These are phyloP conservation scores for Erysiphe pisi DNA, from an alignment of 2,329 filamentous ascomycete genomes.

Conservation along the genomic window DNA sequence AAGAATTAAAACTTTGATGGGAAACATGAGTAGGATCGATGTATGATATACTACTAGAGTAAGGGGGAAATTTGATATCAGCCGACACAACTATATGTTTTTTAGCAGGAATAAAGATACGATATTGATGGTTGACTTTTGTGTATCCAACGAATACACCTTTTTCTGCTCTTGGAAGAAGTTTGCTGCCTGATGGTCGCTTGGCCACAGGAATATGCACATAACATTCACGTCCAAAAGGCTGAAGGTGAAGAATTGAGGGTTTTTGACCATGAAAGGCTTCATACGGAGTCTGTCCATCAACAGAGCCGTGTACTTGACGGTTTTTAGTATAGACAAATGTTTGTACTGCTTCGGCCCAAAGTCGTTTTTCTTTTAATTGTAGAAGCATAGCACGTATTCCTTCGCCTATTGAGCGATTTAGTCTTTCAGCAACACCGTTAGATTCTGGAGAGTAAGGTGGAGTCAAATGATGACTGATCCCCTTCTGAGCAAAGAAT, in stretches of 20 bases:
- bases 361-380: neutral
- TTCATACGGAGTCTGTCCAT: neutral
- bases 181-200: neutral
- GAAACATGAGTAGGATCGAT: too few relatives aligned
- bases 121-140: neutral
- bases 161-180: constrained; percentile 9
- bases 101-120: neutral
- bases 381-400: neutral
- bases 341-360: constrained; percentile 13
- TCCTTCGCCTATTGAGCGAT: neutral
- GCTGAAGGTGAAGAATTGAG: neutral
- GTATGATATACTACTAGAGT: neutral
- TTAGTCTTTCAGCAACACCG: constrained; percentile 10
- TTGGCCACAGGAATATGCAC: neutral
- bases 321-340: neutral
- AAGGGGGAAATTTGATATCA: neutral
- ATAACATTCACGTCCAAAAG: neutral
- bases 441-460: constrained; percentile 10
- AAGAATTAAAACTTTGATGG: too few relatives aligned
- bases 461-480: constrained; percentile 5
- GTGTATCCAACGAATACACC: constrained; percentile 7
- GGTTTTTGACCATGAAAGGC: neutral
- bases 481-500: constrained; percentile 18
- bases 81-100: neutral
- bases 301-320: neutral